Evolutionary conservation across 2,329 filamentous ascomycete genomes (phyloP), one percentile per base, ranked within the genome.

Genomic region (Dendrostoma leiphaemia): DNA sequence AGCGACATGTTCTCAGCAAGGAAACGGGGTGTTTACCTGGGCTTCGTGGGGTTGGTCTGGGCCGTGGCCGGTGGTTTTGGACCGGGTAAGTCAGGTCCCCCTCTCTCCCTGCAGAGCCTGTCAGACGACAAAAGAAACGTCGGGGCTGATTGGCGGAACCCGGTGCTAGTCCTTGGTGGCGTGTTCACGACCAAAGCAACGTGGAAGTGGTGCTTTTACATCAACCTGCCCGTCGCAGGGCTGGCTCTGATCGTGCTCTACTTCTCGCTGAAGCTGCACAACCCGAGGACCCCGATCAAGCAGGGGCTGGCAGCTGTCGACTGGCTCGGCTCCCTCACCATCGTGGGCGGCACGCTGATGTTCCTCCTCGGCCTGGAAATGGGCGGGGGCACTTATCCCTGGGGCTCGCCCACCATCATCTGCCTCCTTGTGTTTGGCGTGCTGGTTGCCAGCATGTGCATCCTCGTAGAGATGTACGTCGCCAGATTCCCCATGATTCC

Each of bases 401-500:
- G 85, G 85, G 67, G 69, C 55, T 87, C 84, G 0, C 71, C 82
- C 0, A 78, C 75, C 2, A 82, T 89, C 13, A 69, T 89, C 45
- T 84, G 82, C 63, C 74, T 88, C 29, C 70, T 89, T 53, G 71
- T 87, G 46, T 84, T 87, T 62, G 83, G 84, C 34, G 59, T 74
- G 35, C 59, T 80, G 10, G 72, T 77, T 1, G 70, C 80, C 4
- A 66, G 57, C 10, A 38, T 80, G 15, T 80, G 90, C 63, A 64
- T 88, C 38, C 69, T 83, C 58, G 81, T 81, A 60, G 88, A 91
- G 68, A 81, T 79, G 66, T 78, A 78, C 50, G 63, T 89, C 8
- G 86, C 86, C 3, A 74, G 75, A 51, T 81, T 85, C 61, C 88
- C 88, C 0, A 71, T 91, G n/a, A 85, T 91, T 61, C 88, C 87